A percentile compares a stretch with the other conserved stretches of the same genome.
phyloP scores from a whole-genome alignment of 1,139 yeast genomes.

The Geotrichum citri-aurantii region DNA sequence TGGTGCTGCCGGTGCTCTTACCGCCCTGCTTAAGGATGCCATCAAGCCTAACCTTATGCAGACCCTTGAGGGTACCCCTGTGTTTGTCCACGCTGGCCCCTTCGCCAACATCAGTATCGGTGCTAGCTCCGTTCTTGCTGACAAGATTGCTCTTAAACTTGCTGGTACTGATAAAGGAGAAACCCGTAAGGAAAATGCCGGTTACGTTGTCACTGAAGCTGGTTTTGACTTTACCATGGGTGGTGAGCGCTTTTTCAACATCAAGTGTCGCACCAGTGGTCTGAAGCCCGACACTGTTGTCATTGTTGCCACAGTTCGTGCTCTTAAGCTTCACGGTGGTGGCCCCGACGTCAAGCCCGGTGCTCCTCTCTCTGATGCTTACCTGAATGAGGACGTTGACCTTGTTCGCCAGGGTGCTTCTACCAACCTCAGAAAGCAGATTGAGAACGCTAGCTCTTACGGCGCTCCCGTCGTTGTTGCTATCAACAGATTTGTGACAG shows the following conservation, averaged over 20 bases:
- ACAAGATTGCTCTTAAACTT: constrained; percentile 87
- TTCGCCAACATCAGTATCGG: constrained; percentile 97
- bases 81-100: constrained; percentile 97
- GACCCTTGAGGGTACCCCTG: constrained; percentile 97
- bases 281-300: constrained; percentile 87
- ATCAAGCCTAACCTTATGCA: constrained; percentile 97
- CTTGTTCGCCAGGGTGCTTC: constrained; percentile 79
- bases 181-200: constrained; percentile 57
- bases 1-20: constrained; percentile 95
- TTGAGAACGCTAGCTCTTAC: constrained; percentile 75
- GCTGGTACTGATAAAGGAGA: constrained; percentile 63
- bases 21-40: constrained; percentile 94
- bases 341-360: constrained; percentile 98
- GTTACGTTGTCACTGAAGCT: constrained; percentile 94
- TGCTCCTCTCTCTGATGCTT: constrained; percentile 79
- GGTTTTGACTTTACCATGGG: constrained; percentile 99
- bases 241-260: constrained; percentile 94
- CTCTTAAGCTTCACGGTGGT: constrained; percentile 95
- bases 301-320: constrained; percentile 95
- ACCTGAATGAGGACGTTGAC: constrained; percentile 79
- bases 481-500: constrained; percentile 85
- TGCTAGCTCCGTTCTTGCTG: constrained; percentile 86
- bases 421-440: constrained; percentile 79
- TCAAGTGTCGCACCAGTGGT: constrained; percentile 92
- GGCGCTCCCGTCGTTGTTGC: constrained; percentile 96